Conservation (phyloP, 179 eudicot genomes). For the Spergularia azorica region DNA sequence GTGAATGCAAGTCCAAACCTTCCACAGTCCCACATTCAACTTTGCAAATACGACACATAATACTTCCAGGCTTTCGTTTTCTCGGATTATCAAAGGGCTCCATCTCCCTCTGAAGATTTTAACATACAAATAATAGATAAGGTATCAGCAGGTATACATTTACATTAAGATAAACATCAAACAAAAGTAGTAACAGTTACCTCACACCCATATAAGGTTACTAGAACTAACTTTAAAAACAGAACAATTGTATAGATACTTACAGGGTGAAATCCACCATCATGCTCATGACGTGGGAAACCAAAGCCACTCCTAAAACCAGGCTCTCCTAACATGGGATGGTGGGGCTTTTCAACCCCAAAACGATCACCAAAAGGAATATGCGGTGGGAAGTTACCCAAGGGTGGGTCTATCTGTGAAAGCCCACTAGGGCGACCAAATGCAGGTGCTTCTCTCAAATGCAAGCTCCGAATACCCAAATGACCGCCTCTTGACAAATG, state of each 20-base stretch:
- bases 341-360: slow-evolving; percentile 53
- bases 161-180: not conserved
- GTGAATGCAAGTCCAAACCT: slow-evolving; percentile 90
- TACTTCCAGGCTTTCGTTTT: slow-evolving; percentile 61
- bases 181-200: not conserved
- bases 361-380: slow-evolving; percentile 55
- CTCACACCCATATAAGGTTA: not conserved
- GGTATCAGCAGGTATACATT: not conserved
- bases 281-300: slow-evolving; percentile 40
- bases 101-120: slow-evolving; percentile 53
- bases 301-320: slow-evolving; percentile 64
- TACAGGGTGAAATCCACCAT: slow-evolving; percentile 64
- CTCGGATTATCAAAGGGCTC: slow-evolving; percentile 66
- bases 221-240: not conserved
- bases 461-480: slow-evolving; percentile 52
- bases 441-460: slow-evolving; percentile 47
- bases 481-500: slow-evolving; percentile 56
- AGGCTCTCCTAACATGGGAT: slow-evolving; percentile 68
- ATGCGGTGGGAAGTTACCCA: slow-evolving; percentile 54
- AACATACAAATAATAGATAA: slow-evolving; percentile 16
- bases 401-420: slow-evolving; percentile 19
- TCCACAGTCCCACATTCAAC: slow-evolving; percentile 93
- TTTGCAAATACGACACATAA: slow-evolving; percentile 91
- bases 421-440: slow-evolving; percentile 54
- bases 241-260: slow-evolving; percentile 27